Conservation (phyloP, 345 rosid genomes). For the Brassica cretica region DNA sequence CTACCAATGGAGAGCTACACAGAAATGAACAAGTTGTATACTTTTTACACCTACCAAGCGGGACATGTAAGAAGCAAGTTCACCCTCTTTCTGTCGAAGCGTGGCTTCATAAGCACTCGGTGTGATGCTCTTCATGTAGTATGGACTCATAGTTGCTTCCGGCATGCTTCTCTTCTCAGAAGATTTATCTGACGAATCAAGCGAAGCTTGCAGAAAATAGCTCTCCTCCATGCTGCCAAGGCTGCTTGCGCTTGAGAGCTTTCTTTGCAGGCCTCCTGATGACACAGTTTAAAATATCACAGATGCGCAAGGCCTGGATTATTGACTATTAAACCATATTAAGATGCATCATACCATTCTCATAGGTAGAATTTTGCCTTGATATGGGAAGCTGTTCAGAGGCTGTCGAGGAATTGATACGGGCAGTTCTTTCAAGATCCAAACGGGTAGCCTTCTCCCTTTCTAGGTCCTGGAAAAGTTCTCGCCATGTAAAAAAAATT, state of each 20-base stretch:
- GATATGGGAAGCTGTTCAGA: constrained; percentile 61
- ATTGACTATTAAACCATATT: not conserved
- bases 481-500: not conserved
- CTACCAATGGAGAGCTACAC: constrained; percentile 10
- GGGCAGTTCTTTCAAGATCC: constrained; percentile 80
- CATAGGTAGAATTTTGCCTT: constrained; percentile 60
- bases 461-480: constrained; percentile 69
- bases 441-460: constrained; percentile 82
- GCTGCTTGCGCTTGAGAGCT: constrained; percentile 83
- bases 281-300: constrained; percentile 17
- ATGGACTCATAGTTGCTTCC: constrained; percentile 72
- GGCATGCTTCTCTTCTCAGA: constrained; percentile 71
- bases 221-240: constrained; percentile 97
- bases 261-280: constrained; percentile 72
- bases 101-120: constrained; percentile 90
- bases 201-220: constrained; percentile 89
- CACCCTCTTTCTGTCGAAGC: constrained; percentile 99
- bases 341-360: constrained; percentile 61
- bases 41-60: constrained; percentile 67
- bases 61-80: constrained; percentile 93
- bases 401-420: constrained; percentile 46
- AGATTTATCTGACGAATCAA: constrained; percentile 75
- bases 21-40: not conserved
- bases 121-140: constrained; percentile 92
- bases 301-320: constrained; percentile 13